Conservation (phyloP, 225 moss, liverwort and hornwort species). For the Physcomitrellopsis africana region DNA sequence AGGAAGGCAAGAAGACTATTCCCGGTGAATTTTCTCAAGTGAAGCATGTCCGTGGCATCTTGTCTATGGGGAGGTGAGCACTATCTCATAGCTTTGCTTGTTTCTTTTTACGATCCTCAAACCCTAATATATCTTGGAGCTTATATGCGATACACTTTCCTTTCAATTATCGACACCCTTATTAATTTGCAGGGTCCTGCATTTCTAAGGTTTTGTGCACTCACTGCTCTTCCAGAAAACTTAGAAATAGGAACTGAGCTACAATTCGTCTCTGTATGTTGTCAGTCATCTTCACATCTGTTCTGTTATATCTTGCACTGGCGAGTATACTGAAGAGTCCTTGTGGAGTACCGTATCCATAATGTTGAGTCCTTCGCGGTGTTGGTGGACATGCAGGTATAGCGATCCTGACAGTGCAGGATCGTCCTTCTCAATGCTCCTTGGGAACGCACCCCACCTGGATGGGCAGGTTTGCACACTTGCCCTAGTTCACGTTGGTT, state of each 20-base stretch:
- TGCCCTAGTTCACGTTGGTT: background rate
- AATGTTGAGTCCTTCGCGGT: constrained; percentile 19
- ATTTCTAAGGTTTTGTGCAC: background rate
- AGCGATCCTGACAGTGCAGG: constrained; percentile 91
- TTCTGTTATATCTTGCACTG: background rate
- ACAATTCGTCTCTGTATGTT: background rate
- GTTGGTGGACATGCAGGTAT: constrained; percentile 54
- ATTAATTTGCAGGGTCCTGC: background rate
- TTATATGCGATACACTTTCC: background rate
- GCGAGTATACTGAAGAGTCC: background rate
- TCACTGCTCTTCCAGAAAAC: background rate
- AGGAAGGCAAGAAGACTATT: constrained; percentile 79
- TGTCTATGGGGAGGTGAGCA: constrained; percentile 95
- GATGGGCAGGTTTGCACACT: constrained; percentile 72
- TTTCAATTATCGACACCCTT: constrained; percentile 4
- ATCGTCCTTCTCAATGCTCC: constrained; percentile 95
- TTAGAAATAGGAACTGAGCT: constrained; percentile 7
- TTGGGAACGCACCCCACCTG: constrained; percentile 91
- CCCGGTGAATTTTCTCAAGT: constrained; percentile 92
- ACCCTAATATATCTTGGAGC: background rate
- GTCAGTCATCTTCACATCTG: background rate
- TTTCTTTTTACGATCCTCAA: constrained; percentile 1
- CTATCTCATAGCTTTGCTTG: background rate
- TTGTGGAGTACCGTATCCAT: background rate
- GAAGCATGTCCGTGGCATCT: constrained; percentile 95